Conservation (phyloP, 108 stramenopile genomes). For the Fragilariopsis cylindrus region DNA sequence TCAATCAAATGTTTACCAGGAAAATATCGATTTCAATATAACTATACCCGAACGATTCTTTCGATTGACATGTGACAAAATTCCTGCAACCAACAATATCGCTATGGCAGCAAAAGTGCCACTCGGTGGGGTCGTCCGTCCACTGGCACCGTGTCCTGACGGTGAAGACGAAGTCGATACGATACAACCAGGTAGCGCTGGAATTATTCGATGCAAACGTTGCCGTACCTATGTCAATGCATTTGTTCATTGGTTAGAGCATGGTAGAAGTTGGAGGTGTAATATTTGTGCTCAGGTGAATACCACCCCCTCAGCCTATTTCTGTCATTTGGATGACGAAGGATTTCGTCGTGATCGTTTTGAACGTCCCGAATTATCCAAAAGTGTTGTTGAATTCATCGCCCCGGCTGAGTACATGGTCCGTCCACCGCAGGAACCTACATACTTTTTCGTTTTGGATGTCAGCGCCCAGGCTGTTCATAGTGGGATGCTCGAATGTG, state of each 20-base stretch:
- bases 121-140: conserved; percentile 77
- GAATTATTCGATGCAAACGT: conserved; percentile 96
- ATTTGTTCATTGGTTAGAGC: conserved; percentile 95
- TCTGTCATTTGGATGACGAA: conserved; percentile 92
- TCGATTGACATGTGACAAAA: conserved; percentile 47
- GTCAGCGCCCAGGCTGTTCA: conserved; percentile 87
- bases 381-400: conserved; percentile 89
- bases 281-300: conserved; percentile 97
- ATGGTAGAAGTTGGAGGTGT: conserved; percentile 96
- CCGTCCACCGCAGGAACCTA: conserved; percentile 96
- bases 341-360: conserved; percentile 86
- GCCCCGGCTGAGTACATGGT: conserved; percentile 99
- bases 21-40: conserved; percentile 72
- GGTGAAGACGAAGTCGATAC: conserved; percentile 76
- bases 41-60: conserved; percentile 66
- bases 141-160: conserved; percentile 58
- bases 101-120: conserved; percentile 69
- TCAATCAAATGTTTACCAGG: conserved; percentile 37
- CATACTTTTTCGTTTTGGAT: conserved; percentile 97
- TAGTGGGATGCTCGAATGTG: conserved; percentile 83
- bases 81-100: conserved; percentile 60
- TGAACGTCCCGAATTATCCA: conserved; percentile 90
- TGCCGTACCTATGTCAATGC: conserved; percentile 99
- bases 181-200: conserved; percentile 92
- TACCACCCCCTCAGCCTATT: conserved; percentile 91